Conservation (phyloP, 2,329 filamentous ascomycete genomes). For the Gyromitra esculenta region DNA sequence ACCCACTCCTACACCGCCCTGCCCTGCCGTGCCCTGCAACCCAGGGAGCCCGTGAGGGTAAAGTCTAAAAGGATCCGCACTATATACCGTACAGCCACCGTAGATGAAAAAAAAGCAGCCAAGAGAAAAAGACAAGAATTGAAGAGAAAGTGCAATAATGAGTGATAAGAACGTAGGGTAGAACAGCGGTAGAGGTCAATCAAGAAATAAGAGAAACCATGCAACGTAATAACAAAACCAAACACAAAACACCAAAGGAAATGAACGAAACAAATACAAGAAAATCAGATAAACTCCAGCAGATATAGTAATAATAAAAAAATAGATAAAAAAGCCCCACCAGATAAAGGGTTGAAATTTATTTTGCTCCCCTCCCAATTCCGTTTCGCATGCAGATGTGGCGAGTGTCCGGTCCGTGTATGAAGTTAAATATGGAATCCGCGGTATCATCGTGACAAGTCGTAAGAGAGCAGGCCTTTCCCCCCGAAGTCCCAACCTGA, state of each 20-base stretch:
- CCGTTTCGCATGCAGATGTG: constrained; percentile 34
- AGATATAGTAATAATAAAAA: constrained; percentile 38
- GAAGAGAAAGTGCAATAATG: constrained; percentile 39
- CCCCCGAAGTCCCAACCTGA: constrained; percentile 16
- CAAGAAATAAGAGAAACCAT: constrained; percentile 26
- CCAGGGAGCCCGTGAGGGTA: constrained; percentile 40
- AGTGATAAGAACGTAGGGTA: constrained; percentile 47
- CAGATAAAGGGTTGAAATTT: constrained; percentile 33
- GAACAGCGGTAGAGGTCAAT: constrained; percentile 35
- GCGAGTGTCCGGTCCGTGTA: constrained; percentile 33
- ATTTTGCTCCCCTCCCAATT: constrained; percentile 37
- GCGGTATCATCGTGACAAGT: constrained; percentile 50
- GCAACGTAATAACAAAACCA: constrained; percentile 27
- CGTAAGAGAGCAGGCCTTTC: constrained; percentile 44
- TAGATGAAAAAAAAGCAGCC: constrained; percentile 22
- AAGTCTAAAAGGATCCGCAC: constrained; percentile 49
- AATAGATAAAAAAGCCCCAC: constrained; percentile 36
- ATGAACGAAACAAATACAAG: constrained; percentile 45
- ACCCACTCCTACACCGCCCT: constrained; percentile 41
- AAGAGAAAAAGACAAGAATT: constrained; percentile 35
- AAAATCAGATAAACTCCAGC: constrained; percentile 46
- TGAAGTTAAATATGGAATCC: constrained; percentile 39
- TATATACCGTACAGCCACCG: constrained; percentile 28
- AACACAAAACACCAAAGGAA: constrained; percentile 41
- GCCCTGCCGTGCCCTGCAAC: constrained; percentile 44